A percentile compares a stretch with the other conserved stretches of the same genome.
These are phyloP conservation scores for Xylariomycetidae sp. DNA, from an alignment of 2,329 filamentous ascomycete genomes.

Conservation along the genomic window DNA sequence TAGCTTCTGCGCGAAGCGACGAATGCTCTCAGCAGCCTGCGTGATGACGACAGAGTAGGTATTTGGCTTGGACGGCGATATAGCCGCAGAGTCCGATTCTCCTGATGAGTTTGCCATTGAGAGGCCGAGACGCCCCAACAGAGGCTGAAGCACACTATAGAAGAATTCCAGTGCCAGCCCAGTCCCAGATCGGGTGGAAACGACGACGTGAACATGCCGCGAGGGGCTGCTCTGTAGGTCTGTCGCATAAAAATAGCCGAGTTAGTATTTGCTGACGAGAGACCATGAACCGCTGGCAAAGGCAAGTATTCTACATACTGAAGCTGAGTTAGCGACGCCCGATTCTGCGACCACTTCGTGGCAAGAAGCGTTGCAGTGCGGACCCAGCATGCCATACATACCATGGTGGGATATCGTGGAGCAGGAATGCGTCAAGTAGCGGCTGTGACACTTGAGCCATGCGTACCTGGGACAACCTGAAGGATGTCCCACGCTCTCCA, in stretches of 20 bases:
- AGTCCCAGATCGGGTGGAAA: constrained; percentile 64
- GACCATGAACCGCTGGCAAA: too few species aligned
- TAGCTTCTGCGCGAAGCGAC: constrained; percentile 50
- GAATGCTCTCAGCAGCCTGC: constrained; percentile 57
- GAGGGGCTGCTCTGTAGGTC: constrained; percentile 23
- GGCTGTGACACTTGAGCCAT: constrained; percentile 30
- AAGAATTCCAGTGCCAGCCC: constrained; percentile 54
- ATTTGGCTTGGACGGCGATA: constrained; percentile 4
- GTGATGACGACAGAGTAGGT: too few species aligned
- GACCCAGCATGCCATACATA: too few species aligned
- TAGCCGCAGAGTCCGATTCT: constrained; percentile 4
- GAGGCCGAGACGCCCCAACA: constrained; percentile 46
- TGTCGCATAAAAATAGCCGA: too few species aligned
- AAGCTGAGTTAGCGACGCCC: too few species aligned
- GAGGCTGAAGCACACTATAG: constrained; percentile 47
- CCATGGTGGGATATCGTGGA: too few species aligned
- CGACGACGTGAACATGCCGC: constrained; percentile 54
- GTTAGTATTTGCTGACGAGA: too few species aligned
- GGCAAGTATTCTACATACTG: too few species aligned
- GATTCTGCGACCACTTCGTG: too few species aligned
- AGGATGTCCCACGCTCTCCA: constrained; percentile 17
- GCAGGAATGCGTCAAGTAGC: constrained; percentile 31
- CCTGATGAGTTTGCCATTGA: constrained; percentile 14
- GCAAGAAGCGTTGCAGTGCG: too few species aligned
- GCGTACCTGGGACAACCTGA: constrained; percentile 24